Evolutionary conservation across 306 rosid genomes (phyloP), one percentile per base, ranked within the genome.

Genomic region (Begonia loranthoides): DNA sequence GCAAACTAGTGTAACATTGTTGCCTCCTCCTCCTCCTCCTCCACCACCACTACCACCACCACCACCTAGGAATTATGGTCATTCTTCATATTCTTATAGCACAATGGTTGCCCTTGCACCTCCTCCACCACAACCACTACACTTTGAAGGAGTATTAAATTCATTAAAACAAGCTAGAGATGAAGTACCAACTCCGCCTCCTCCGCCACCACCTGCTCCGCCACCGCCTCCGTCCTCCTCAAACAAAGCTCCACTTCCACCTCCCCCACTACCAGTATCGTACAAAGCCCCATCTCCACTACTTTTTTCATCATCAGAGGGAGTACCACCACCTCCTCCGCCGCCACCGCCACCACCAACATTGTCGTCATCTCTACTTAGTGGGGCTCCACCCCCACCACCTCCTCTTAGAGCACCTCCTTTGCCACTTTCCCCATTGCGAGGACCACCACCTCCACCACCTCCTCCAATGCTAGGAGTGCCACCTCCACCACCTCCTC

Each of bases 401-500:
- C 59, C 22, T 12, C 55, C 57, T 11, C 12, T 54, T 28, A 28
- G 36, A 28, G 36, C 8, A 28, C 36, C 36, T 28, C 5, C 36
- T 28, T 28, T 28, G 7, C 9, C 36, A 5, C 59, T 41, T 0
- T 54, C 57, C 24, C 52, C 45, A 46, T 10, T 34, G 11, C 33
- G 15, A 28, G 57, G 52, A n/a, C 45, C 70, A 49, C 59, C 75
- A 64, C 65, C 66, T 17, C 66, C 65, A 15, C 60, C 67, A 5
- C 59, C 50, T 0, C 57, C 57, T 47, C 47, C 52, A 46, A 13
- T 19, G 13, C 40, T 16, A 28, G 57, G 49, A 15, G 45, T 65
- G 55, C 56, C 75, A 64, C 65, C 65, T n/a, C 66, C 65, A 22
- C 60, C 67, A 12, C 59, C 67, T 3, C 57, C 49, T 59, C 34